Percentiles rank a stretch among this genome's conserved stretches.
Conservation (phyloP, 768 basidiomycete species). For the Leccinellum albellum region DNA sequence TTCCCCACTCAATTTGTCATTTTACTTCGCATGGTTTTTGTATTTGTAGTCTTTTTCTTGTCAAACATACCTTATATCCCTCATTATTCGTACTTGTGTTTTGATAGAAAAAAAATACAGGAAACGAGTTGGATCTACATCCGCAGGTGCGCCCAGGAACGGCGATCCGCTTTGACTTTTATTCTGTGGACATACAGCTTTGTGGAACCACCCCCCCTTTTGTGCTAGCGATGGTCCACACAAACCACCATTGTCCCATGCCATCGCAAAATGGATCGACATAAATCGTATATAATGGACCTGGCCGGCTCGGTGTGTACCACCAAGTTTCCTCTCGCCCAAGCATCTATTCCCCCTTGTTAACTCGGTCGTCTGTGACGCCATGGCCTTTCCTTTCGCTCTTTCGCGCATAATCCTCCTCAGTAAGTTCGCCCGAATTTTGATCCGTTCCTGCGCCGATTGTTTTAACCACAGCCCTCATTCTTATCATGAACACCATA, state of each 20-base stretch:
- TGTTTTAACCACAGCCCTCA: constrained; percentile 10
- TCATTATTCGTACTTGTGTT: background rate
- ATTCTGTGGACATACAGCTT: background rate
- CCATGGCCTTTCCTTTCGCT: constrained; percentile 6
- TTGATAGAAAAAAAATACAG: background rate
- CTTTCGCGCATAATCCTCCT: constrained; percentile 19
- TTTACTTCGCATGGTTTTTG: background rate
- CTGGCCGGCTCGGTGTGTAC: background rate
- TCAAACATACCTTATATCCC: constrained; percentile 6
- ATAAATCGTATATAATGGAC: constrained; percentile 13
- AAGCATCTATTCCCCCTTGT: constrained; percentile 7
- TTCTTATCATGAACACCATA: constrained; percentile 12
- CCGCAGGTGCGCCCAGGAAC: background rate
- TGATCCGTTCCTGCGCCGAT: background rate
- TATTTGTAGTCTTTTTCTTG: background rate
- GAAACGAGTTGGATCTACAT: too few relatives aligned
- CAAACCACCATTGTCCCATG: constrained; percentile 8
- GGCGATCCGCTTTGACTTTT: background rate
- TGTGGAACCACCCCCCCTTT: background rate
- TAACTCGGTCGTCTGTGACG: constrained; percentile 21
- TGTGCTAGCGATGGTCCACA: constrained; percentile 3
- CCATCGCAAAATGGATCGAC: background rate
- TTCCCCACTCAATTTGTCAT: background rate
- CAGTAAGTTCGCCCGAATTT: constrained; percentile 11
- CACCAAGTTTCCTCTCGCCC: background rate